Conservation (phyloP, 768 basidiomycete genomes). For the Vishniacozyma victoriae region DNA sequence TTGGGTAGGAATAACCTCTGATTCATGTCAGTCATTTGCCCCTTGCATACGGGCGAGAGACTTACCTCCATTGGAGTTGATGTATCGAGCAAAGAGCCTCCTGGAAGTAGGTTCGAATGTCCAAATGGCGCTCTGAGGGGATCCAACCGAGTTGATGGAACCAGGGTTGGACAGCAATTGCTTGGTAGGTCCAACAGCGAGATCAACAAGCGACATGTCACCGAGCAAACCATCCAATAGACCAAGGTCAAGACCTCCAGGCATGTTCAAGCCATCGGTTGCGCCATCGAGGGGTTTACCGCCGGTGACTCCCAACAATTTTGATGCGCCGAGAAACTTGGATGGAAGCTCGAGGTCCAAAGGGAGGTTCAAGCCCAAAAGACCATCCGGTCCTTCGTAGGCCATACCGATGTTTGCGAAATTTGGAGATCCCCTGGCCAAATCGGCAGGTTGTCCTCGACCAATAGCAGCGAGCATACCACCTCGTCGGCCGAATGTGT, state of each 20-base stretch:
- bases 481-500: constrained; percentile 4
- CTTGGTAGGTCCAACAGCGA: no score
- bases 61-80: constrained; percentile 16
- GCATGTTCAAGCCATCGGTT: no score
- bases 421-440: constrained; percentile 4
- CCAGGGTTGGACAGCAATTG: not conserved
- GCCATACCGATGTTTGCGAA: constrained; percentile 13
- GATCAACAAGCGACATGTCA: no score
- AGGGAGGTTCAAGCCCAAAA: no score
- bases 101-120: constrained; percentile 2
- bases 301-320: no score
- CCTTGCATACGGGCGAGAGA: not conserved
- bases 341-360: no score
- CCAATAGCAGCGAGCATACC: constrained; percentile 6
- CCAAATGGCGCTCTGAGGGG: constrained; percentile 10
- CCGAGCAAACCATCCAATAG: no score
- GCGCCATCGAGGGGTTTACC: no score
- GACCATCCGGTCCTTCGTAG: no score
- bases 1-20: constrained; percentile 20
- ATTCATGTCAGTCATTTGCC: not conserved
- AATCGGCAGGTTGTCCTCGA: constrained; percentile 2
- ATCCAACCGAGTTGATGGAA: not conserved
- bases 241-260: no score
- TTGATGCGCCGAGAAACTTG: no score
- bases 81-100: constrained; percentile 7